Base-by-base conservation (phyloP, 495 filamentous ascomycete species). In the Beverwykella pulmonaria region DNA sequence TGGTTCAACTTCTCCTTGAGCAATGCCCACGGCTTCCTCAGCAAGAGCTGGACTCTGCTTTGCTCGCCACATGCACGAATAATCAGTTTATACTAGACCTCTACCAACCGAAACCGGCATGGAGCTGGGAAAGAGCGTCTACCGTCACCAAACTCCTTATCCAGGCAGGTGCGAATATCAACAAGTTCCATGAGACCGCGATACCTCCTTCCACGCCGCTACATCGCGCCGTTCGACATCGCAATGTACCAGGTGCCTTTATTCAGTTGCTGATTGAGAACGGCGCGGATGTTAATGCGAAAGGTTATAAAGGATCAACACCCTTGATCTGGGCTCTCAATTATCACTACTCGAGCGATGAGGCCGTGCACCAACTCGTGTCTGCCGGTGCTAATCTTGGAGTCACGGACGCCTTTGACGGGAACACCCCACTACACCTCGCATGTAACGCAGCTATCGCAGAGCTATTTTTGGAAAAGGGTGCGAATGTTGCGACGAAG, bases 1-100 rank as follows among this genome's bases (percentile, higher is more conserved):
- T 49, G 46, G 46, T 9, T 49, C 7, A 49, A 49, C 46, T 49
- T 49, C 46, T 49, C 46, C 46, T 49, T 49, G 8, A 20, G n/a
- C n/a, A 49, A 9, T 8, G 46, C n/a, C 7, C 46, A 20, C n/a
- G 46, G 46, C 46, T 9, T 49, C n/a, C 36, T 17, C 36, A 41
- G 36, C 36, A 41, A 41, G 36, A 41, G 36, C n/a, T 49, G 46
- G n/a, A 49, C 8, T 9, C 46, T 20, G 46, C 46, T 8, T 20
- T 49, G 7, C 8, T 49, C n/a, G 46, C 46, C 6, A 20, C n/a
- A 20, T 49, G 46, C 46, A 8, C 7, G 7, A 49, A 49, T 49
- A 20, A 49, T 49, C 46, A 8, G 23, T 9, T 9, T 49, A 49
- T 20, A 6, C 7, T 49, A 8, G 46, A 49, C n/a, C 46, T 49